Percentiles rank a stretch among this genome's conserved stretches.
Evolutionary conservation across 768 basidiomycete genomes (phyloP).

Genomic region (Amanita muscaria): DNA sequence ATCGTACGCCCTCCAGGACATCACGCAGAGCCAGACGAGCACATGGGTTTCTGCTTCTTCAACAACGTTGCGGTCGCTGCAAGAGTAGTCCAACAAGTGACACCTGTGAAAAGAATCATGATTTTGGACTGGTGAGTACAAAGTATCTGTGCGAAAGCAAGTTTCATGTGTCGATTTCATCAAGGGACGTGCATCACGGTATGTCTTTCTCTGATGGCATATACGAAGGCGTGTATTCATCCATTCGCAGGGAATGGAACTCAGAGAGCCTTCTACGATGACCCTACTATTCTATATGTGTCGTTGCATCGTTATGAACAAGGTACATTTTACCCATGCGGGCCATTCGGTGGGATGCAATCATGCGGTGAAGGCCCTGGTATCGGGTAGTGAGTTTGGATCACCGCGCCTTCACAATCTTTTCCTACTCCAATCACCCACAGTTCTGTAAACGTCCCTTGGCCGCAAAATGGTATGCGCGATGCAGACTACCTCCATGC

Average conservation of each 20-base stretch:
- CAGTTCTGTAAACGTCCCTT: conserved; percentile 94
- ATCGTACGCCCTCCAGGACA: conserved; percentile 97
- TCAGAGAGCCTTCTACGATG: conserved; percentile 91
- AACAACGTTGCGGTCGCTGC: conserved; percentile 96
- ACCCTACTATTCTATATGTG: conserved; percentile 85
- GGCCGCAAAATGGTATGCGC: conserved; percentile 81
- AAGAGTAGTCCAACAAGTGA: conserved; percentile 65
- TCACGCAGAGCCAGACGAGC: conserved; percentile 95
- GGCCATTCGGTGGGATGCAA: conserved; percentile 79
- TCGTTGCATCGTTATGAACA: conserved; percentile 93
- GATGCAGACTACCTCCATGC: conserved; percentile 97
- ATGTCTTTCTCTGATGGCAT: conserved; percentile 8
- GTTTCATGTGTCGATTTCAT: not conserved
- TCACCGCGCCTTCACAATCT: conserved; percentile 3
- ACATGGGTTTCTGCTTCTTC: conserved; percentile 99
- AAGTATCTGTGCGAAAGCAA: not conserved
- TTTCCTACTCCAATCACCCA: conserved; percentile 9
- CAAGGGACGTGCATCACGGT: conserved; percentile 96
- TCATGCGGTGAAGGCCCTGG: conserved; percentile 82
- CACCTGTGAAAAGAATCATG: conserved; percentile 68
- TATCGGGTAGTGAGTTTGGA: conserved; percentile 65
- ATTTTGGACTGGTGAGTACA: conserved; percentile 87
- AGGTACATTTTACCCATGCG: conserved; percentile 88
- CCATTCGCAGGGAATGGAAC: conserved; percentile 82
- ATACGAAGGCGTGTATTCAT: not conserved